Base-by-base conservation (phyloP, 208 protist species). In the Trypanosoma platydactyli region DNA sequence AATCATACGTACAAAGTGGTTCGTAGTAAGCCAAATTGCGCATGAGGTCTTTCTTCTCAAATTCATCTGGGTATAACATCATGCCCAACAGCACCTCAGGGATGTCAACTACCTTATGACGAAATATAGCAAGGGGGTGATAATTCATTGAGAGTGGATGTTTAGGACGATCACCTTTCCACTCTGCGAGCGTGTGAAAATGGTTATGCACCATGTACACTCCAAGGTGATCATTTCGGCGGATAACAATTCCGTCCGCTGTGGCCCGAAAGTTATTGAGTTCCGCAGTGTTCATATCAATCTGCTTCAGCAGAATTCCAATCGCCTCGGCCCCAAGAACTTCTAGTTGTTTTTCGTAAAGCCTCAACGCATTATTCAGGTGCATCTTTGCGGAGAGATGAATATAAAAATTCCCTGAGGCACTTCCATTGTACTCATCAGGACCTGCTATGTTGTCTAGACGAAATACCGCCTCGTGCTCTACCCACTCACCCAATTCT, bases 121-220 rank as follows among this genome's bases (percentile, higher is more conserved):
- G 86, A 53, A 89, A 96, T 50, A 96, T 90, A 38, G 88, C 79
- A 41, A 96, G 80, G 0, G 91, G 91, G 76, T 96, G 91, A 77
- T 96, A 94, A 77, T 96, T 96, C 62, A 93, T 80, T 48, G 79
- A 77, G 25, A 96, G 73, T 20, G 91, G 91, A 69, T 96, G 88
- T 63, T 80, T 75, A 1, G 79, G 72, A 18, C 82, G 76, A 33
- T 89, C 84, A 7, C 71, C 71, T 52, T 54, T 76, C 88, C 91
- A 96, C 45, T 81, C 67, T 5, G 73, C 60, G 33, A 96, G 73
- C 41, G 80, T 85, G 70, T 94, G 77, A 58, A 96, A 96, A 77
- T 85, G 80, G 62, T 96, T 84, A 68, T 96, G 91, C 29, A 92
- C 87, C 73, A 90, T 79, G 77, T 93, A 96, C 18, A 92, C 84